Evolutionary conservation across 495 filamentous ascomycete species (phyloP).

Genomic region (Choiromyces venosus): DNA sequence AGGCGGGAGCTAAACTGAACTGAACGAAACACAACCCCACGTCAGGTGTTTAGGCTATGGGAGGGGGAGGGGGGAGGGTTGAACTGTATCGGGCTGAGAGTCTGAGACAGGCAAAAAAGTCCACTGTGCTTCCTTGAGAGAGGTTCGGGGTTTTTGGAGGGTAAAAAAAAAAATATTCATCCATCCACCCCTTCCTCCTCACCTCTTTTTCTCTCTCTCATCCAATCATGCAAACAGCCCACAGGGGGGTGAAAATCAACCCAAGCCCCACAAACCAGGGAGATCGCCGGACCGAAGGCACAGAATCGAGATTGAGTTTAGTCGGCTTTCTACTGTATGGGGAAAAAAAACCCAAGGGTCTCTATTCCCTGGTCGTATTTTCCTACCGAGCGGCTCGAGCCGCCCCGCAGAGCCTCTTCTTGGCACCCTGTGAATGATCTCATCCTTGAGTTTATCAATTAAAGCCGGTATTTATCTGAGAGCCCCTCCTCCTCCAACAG

Average conservation of each 20-base stretch:
- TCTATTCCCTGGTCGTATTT: neutral
- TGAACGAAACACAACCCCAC: neutral
- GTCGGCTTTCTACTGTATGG: neutral
- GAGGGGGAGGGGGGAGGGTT: neutral
- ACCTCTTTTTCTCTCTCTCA: neutral
- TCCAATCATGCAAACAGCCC: neutral
- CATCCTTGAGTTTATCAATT: neutral
- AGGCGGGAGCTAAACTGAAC: neutral
- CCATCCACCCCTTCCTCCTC: neutral
- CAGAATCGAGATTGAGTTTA: constrained; percentile 1
- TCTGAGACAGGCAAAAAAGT: neutral
- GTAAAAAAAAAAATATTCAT: neutral
- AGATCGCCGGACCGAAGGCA: neutral
- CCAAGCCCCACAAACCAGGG: neutral
- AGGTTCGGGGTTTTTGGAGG: neutral
- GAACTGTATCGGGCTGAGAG: neutral
- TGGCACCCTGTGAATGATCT: neutral
- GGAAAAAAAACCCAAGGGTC: neutral
- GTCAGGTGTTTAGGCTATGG: neutral
- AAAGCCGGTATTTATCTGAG: neutral
- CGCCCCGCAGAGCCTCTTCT: constrained; percentile 2
- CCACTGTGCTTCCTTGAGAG: neutral
- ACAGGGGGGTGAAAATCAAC: neutral
- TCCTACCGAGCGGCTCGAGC: neutral
- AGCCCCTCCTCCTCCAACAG: neutral